Base-by-base conservation (phyloP, 2,329 filamentous ascomycete species). In the Ustilaginoidea virens region DNA sequence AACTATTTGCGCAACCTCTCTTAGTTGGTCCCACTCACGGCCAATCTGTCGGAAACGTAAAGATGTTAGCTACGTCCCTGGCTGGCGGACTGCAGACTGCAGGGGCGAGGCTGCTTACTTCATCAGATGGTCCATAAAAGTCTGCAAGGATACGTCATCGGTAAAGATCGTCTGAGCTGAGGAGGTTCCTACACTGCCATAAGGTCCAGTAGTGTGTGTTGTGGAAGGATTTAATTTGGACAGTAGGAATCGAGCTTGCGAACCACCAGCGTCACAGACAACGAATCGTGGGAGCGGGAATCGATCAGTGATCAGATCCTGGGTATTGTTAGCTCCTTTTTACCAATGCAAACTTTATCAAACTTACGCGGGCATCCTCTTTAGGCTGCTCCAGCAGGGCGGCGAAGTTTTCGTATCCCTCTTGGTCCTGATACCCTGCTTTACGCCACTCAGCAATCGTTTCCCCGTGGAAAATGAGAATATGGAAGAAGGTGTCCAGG, bases 41-140 rank as follows among this genome's bases (percentile, higher is more conserved):
- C 70, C 49, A 75, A 55, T 44, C 68, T 66, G 28, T 11, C 15
- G 12, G 24, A n/a, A 20, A 20, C n/a, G 13, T 9, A 30, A 18
- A 33, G 24, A 25, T 23, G 27, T 36, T 32, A 41, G 41, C 36
- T 26, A 35, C 33, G 25, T 26, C 14, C 15, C 10, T 2, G n/a
- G 9, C 4, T 12, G 9, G 15, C 5, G 3, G 23, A 23, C 13
- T 10, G 5, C n/a, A 29, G 22, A 6, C 7, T 8, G 4, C 7
- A 7, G 13, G 9, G 17, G 19, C 4, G 14, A 16, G 2, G 4
- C 11, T 17, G 7, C 77, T 58, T 65, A 86, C 82, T 98, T 98
- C 90, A 98, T 98, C 51, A 98, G 63, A 58, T 96, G 86, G 47
- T 98, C 90, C 90, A 98, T 98, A 51, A 98, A 98, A 2, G 87